phyloP scores from a whole-genome alignment of 768 basidiomycete genomes.

The Rhodosporidiobolus odoratus region DNA sequence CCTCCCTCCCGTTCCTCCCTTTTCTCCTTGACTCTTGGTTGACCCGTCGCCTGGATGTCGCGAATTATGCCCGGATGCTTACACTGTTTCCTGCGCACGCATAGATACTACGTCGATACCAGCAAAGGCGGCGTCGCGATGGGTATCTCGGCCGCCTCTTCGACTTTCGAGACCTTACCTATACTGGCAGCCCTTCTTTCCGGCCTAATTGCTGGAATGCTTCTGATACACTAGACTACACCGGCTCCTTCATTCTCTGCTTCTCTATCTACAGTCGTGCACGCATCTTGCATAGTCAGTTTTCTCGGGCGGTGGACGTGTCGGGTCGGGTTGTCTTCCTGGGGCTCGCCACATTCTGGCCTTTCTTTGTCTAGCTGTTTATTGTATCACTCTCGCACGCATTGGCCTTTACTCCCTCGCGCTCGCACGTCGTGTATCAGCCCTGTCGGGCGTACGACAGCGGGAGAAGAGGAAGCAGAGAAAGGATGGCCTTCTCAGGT shows the following conservation, averaged over 20 bases:
- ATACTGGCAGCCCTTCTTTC: not conserved
- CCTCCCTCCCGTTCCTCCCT: not conserved
- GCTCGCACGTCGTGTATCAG: too few species aligned
- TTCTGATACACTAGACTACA: not conserved
- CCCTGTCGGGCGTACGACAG: too few species aligned
- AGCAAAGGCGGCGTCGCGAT: slow-evolving; percentile 27
- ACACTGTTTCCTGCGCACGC: too few species aligned
- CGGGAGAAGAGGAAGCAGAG: too few species aligned
- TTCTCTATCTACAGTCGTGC: too few species aligned
- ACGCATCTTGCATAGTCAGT: too few species aligned
- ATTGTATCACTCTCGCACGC: not conserved
- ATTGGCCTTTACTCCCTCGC: too few species aligned
- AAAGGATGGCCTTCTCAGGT: not conserved
- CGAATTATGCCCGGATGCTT: too few species aligned
- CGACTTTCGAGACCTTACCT: slow-evolving; percentile 1
- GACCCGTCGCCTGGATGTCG: too few species aligned
- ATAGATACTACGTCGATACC: slow-evolving; percentile 14
- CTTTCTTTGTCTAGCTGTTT: not conserved
- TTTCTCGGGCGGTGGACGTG: not conserved
- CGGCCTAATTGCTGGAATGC: not conserved
- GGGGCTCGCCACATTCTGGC: not conserved
- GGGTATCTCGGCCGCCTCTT: slow-evolving; percentile 16
- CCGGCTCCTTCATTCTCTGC: too few species aligned
- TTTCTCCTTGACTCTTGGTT: too few species aligned
- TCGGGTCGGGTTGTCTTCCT: not conserved